Evolutionary conservation across 1,139 yeast species (phyloP).

Genomic region (Scheffersomyces cryptocercus): DNA sequence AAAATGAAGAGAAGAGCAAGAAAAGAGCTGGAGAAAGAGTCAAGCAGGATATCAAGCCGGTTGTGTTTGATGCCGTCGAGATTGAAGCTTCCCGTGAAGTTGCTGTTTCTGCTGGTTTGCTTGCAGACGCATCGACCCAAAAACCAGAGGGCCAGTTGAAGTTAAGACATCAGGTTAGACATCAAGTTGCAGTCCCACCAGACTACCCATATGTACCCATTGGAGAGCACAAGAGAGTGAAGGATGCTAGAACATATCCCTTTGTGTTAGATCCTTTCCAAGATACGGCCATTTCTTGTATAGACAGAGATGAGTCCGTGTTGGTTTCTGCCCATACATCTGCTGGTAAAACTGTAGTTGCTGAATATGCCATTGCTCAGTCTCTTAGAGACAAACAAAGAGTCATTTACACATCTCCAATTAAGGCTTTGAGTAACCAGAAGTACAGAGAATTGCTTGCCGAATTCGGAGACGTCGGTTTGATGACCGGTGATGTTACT

Average conservation of each 20-base stretch:
- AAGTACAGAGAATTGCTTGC: conserved; percentile 91
- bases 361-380: conserved; percentile 97
- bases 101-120: conserved; percentile 72
- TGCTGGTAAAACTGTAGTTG: conserved; percentile 98
- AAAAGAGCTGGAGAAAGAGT: conserved; percentile 17
- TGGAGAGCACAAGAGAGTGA: conserved; percentile 72
- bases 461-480: conserved; percentile 94
- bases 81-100: conserved; percentile 91
- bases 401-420: conserved; percentile 96
- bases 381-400: conserved; percentile 87
- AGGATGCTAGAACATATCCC: conserved; percentile 87
- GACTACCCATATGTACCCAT: conserved; percentile 86
- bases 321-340: conserved; percentile 98
- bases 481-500: conserved; percentile 97
- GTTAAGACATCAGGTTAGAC: conserved; percentile 90
- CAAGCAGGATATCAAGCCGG: conserved; percentile 51
- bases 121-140: conserved; percentile 29
- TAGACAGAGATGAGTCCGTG: conserved; percentile 93
- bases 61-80: conserved; percentile 86
- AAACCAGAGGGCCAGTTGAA: conserved; percentile 56
- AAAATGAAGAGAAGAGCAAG: conserved; percentile 4
- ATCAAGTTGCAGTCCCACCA: conserved; percentile 96
- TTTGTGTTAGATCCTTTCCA: conserved; percentile 94
- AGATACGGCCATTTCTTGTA: conserved; percentile 91
- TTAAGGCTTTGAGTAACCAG: conserved; percentile 94